Evolutionary conservation across 2,329 filamentous ascomycete species (phyloP), one percentile per base, ranked within the genome.

Genomic region (Pseudogymnoascus destructans): DNA sequence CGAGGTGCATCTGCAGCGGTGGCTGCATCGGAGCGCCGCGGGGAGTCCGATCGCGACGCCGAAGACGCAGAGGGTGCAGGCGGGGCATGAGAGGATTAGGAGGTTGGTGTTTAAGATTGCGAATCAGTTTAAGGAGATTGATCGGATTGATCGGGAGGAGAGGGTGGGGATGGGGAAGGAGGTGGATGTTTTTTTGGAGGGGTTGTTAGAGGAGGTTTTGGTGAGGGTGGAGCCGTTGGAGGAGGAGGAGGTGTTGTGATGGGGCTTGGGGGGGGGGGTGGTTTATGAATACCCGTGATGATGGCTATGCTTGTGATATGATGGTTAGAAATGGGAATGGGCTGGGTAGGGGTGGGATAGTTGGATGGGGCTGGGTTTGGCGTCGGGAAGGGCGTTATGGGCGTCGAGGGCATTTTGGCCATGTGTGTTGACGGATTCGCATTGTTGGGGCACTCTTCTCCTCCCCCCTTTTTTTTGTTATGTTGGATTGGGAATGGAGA

Each of bases 101-200:
- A 82, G 84, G 67, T 76, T 95, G 25, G 89, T 95, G 10, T 85
- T 85, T 63, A 95, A 95, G 69, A 78, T 95, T 27, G 86, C 85
- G 1, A 82, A 87, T 60, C 78, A 92, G 21, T 95, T 95, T 71
- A 86, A 85, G 67, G 90, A 95, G 70, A 89, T 98, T 66, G 92
- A 98, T 70, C 80, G 86, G 62, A 87, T 85, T 72, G 93, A 98
- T 71, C 86, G 86, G 69, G 81, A 84, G 42, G 87, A 89, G 64
- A 89, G 90, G 5, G 89, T 97, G 9, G 89, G 90, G 0, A 96
- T 97, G 92, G 92, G 90, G 0, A 85, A 89, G 46, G 91, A 92
- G 23, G 90, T 95, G 1, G 84, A 84, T 46, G 89, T 87, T 0
- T 95, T 97, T 65, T 73, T 97, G 6, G 93, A 98, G 70, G 92